Evolutionary conservation across 2,329 filamentous ascomycete species (phyloP), one percentile per base, ranked within the genome.

Genomic region (Zymoseptoria ardabiliae): DNA sequence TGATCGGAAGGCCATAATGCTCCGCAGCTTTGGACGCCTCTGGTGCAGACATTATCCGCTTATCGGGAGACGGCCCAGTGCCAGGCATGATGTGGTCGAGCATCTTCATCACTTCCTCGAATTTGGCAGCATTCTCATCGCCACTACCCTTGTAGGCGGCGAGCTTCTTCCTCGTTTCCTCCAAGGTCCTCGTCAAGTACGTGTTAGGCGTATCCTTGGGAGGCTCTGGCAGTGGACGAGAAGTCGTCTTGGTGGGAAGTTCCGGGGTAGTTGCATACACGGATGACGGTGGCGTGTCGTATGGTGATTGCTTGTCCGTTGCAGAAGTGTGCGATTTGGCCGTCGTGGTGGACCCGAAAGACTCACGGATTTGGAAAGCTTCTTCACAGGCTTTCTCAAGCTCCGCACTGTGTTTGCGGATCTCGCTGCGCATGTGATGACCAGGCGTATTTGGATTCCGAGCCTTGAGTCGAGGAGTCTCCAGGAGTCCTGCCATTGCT

Each of bases 381-480:
- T 94, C 90, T 69, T 97, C 92, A 69, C 92, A 95, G 60, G 94
- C 90, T 73, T 91, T 90, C 54, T 91, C 90, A 62, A 97, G 86
- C 68, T 91, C 91, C 67, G 84, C 85, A 66, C 91, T 96, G 59
- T 95, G 88, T 67, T 93, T 87, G 6, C 90, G 82, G 57, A 94
- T 83, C 71, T 96, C 92, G 60, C 91, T 90, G 66, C 84, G 86
- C 74, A 85, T 87, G 53, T 79, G 77, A 48, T 81, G 77, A 57
- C 76, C 79, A 1, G 77, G 78, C 51, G 71, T 79, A 63, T 61
- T 74, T 20, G 70, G 61, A 63, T 71, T 81, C 54, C 73, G 70
- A 6, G 67, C 65, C 55, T 69, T 73, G 63, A 71, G 70, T 10
- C 66, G 67, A 30, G 71, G 70, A 10, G 68, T 67, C 49, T 69